Evolutionary conservation across 768 basidiomycete species (phyloP), one percentile per base, ranked within the genome.

Genomic region (Russula dissimulans): DNA sequence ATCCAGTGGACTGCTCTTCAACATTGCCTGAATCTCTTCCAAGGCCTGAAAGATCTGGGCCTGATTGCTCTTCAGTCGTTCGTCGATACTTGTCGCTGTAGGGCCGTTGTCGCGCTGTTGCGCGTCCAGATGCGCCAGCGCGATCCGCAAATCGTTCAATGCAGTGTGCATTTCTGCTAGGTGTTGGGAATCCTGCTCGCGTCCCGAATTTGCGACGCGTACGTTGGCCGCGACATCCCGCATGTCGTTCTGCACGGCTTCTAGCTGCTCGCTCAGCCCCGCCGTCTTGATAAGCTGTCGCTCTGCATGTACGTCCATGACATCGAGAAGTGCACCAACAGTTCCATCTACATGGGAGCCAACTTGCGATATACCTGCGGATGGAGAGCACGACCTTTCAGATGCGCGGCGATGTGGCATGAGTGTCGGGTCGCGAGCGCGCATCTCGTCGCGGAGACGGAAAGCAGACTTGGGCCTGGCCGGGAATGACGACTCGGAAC

Each of bases 1-100:
- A 56, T 71, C 75, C 36, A 76, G 74, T 39, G 78, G 68, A 39
- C 77, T 70, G 8, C 67, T 67, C 12, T 70, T 71, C 54, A 84
- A 65, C n/a, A 74, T 75, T 3, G 57, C 54, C 53, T 74, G 71
- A 44, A 81, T 69, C 15, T 71, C 76, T 32, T 75, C 76, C 42
- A 81, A 64, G 17, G 34, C 56, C 8, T 44, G 55, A 26, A 57
- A 45, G 15, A 57, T 57, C 14, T 61, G 55, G 3, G 31, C 39
- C 22, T 57, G 43, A 15, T 61, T 44, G 31, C 12, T 38, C 18
- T 34, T 31, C 14, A 46, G 39, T 38, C 42, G 38, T 15, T 52
- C 51, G 15, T 45, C 43, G 41, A 43, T 17, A 9, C n/a, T 7
- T 9, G 9, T 34, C 22, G 26, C 18, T n/a, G n/a, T 10, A 9